A percentile compares a stretch with the other conserved stretches of the same genome.
Conservation (phyloP, 352 stramenopile species). For the Phytophthora sansomeana region DNA sequence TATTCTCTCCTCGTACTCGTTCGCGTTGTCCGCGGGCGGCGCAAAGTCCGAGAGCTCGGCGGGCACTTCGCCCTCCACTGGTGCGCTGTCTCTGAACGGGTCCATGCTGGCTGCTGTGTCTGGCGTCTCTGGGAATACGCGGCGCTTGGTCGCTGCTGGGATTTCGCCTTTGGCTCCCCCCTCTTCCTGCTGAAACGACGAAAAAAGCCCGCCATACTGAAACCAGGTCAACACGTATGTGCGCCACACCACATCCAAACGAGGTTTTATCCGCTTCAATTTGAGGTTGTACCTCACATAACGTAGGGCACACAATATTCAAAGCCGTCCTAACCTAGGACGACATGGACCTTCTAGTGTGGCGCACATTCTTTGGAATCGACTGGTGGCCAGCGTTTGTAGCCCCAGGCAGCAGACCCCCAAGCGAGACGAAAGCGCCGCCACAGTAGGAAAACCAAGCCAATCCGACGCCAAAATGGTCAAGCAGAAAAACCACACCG, state of each 20-base stretch:
- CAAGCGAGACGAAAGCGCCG: slow-evolving; percentile 4
- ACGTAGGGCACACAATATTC: neutral
- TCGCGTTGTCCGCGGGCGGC: slow-evolving; percentile 52
- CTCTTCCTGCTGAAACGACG: slow-evolving; percentile 23
- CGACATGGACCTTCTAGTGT: neutral
- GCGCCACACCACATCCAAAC: slow-evolving; percentile 2
- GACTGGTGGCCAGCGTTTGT: slow-evolving; percentile 41
- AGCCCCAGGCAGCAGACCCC: slow-evolving; percentile 6
- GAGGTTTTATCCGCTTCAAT: slow-evolving; percentile 36
- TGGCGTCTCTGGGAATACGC: slow-evolving; percentile 9
- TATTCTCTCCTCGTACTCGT: slow-evolving; percentile 52
- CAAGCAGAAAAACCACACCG: slow-evolving; percentile 98
- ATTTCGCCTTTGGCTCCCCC: slow-evolving; percentile 35
- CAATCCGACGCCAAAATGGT: slow-evolving; percentile 79
- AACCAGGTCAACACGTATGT: slow-evolving; percentile 14
- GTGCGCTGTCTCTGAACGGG: slow-evolving; percentile 61
- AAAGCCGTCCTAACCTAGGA: neutral
- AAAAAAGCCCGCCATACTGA: slow-evolving; percentile 16
- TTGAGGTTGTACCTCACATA: slow-evolving; percentile 32
- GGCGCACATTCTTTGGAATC: slow-evolving; percentile 22
- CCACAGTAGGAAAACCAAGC: slow-evolving; percentile 67
- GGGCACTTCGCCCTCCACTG: slow-evolving; percentile 35
- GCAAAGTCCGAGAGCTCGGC: slow-evolving; percentile 70
- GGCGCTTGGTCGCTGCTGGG: slow-evolving; percentile 25
- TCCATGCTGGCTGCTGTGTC: slow-evolving; percentile 51